These are phyloP conservation scores for Thozetella sp. DNA, from an alignment of 495 filamentous ascomycete species.

Conservation along the genomic window DNA sequence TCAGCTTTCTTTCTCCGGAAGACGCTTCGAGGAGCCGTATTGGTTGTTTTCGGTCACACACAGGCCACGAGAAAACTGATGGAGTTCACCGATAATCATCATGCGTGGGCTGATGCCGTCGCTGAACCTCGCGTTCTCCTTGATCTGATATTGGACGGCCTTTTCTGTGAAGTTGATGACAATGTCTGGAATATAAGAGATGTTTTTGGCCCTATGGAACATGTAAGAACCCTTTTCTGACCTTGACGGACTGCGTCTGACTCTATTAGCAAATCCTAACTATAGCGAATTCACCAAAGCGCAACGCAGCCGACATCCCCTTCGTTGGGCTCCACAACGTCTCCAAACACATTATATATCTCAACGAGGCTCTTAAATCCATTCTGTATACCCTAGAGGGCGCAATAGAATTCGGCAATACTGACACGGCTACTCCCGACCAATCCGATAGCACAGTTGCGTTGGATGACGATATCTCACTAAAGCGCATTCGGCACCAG, in stretches of 20 bases:
- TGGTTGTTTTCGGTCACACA: no score
- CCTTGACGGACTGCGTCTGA: no score
- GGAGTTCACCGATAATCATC: no score
- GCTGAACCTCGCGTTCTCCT: background rate
- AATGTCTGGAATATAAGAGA: constrained; percentile 5
- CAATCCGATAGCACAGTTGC: no score
- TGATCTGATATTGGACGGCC: constrained; percentile 2
- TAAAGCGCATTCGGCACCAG: background rate
- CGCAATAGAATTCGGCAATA: no score
- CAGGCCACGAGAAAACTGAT: no score
- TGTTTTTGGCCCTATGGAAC: constrained; percentile 3
- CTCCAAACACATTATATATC: constrained; percentile 4
- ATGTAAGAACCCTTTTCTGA: no score
- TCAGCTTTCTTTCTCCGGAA: no score
- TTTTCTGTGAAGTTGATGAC: background rate
- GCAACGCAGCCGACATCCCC: background rate
- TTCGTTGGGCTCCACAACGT: constrained; percentile 4
- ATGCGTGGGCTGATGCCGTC: no score
- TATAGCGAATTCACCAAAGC: background rate
- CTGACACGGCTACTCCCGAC: no score
- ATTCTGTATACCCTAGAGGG: background rate
- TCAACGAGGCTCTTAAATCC: constrained; percentile 1
- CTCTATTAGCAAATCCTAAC: no score
- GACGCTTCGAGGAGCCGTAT: no score
- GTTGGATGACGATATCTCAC: background rate